Percentiles rank a stretch among this genome's conserved stretches.
These are phyloP conservation scores for Sphaceloma murrayae DNA, from an alignment of 2,329 filamentous ascomycete species.

Conservation along the genomic window DNA sequence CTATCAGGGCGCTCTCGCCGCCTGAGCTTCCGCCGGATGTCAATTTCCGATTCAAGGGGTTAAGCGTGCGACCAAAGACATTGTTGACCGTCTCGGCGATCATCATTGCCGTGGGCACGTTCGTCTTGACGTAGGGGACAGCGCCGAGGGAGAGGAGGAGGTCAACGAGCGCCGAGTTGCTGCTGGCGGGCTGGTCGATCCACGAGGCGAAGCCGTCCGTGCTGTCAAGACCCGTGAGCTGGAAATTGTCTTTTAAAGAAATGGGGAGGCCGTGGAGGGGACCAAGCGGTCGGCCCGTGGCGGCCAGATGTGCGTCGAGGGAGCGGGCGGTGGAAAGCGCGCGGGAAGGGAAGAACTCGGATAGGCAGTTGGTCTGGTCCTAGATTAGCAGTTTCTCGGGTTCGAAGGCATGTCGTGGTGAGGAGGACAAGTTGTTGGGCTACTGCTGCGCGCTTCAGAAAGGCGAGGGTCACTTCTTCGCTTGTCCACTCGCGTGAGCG, in stretches of 20 bases:
- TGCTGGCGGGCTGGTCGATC: slow-evolving; percentile 48
- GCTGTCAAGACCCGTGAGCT: slow-evolving; percentile 50
- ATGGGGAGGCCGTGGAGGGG: slow-evolving; percentile 59
- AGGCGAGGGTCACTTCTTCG: slow-evolving; percentile 43
- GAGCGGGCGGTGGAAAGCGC: slow-evolving; percentile 43
- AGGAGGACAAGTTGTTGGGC: slow-evolving; percentile 45
- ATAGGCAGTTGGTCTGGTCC: slow-evolving; percentile 49
- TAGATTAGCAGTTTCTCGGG: neutral
- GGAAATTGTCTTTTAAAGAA: slow-evolving; percentile 63
- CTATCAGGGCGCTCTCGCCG: slow-evolving; percentile 56
- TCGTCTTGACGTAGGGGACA: slow-evolving; percentile 61
- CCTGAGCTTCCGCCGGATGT: slow-evolving; percentile 59
- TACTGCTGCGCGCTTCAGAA: slow-evolving; percentile 46
- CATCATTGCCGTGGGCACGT: slow-evolving; percentile 61
- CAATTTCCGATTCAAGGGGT: slow-evolving; percentile 49
- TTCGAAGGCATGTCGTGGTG: neutral
- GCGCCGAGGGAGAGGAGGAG: slow-evolving; percentile 52
- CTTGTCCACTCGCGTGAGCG: slow-evolving; percentile 40
- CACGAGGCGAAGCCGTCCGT: slow-evolving; percentile 56
- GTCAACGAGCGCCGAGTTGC: slow-evolving; percentile 49
- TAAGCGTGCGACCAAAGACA: slow-evolving; percentile 49
- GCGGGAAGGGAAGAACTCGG: slow-evolving; percentile 47
- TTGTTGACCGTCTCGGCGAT: slow-evolving; percentile 59
- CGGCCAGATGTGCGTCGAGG: slow-evolving; percentile 43
- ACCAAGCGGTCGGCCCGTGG: slow-evolving; percentile 42